These are phyloP conservation scores for Lotmaria passim DNA, from an alignment of 208 protist genomes.

Conservation along the genomic window DNA sequence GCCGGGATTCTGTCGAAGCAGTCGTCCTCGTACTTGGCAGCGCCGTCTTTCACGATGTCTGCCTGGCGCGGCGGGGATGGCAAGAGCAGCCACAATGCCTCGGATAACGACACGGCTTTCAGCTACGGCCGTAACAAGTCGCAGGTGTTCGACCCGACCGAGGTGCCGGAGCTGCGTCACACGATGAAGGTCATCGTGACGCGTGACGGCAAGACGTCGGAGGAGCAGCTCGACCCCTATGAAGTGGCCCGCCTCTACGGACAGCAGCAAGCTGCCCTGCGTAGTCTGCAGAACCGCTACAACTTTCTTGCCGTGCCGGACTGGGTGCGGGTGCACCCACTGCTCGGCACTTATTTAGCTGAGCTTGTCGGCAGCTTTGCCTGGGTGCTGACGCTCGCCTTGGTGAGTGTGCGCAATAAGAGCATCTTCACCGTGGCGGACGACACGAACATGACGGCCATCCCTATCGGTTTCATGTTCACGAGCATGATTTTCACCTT, in stretches of 20 bases:
- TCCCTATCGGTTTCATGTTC: constrained; percentile 88
- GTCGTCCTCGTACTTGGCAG: not conserved
- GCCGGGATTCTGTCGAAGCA: constrained; percentile 8
- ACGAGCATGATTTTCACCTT: constrained; percentile 84
- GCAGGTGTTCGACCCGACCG: constrained; percentile 27
- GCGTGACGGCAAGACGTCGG: constrained; percentile 45
- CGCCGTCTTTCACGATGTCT: constrained; percentile 12
- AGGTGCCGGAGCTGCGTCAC: constrained; percentile 33
- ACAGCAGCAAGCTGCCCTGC: constrained; percentile 71
- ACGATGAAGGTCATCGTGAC: constrained; percentile 50
- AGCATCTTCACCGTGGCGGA: constrained; percentile 61
- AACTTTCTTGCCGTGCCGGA: constrained; percentile 79
- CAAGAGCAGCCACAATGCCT: not conserved
- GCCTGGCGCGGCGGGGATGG: constrained; percentile 18
- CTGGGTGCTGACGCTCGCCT: constrained; percentile 70
- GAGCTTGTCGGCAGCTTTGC: constrained; percentile 85
- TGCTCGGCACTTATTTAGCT: constrained; percentile 79
- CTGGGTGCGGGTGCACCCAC: constrained; percentile 85
- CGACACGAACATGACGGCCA: constrained; percentile 72
- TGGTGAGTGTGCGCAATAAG: constrained; percentile 75
- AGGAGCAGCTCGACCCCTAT: constrained; percentile 63
- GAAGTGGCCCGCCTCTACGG: constrained; percentile 73
- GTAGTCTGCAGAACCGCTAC: constrained; percentile 54
- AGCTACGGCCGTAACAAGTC: not conserved
- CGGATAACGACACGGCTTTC: not conserved